Evolutionary conservation across 306 rosid genomes (phyloP).

Genomic region (Ochetophila trinervis): DNA sequence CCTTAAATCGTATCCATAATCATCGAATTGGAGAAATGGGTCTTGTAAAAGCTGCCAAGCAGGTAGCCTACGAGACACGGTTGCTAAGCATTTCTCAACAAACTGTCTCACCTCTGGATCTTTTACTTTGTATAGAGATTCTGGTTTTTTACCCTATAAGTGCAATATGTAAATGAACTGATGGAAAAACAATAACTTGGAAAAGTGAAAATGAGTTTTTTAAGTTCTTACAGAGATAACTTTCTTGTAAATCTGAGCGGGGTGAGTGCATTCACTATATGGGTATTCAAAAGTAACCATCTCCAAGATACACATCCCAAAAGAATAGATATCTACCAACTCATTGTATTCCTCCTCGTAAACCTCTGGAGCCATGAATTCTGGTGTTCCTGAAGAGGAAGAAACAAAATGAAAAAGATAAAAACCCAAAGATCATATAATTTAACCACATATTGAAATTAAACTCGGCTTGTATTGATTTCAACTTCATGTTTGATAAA

Average conservation of each 20-base stretch:
- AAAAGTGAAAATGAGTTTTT: slow-evolving; percentile 8
- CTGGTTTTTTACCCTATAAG: slow-evolving; percentile 81
- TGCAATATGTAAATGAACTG: slow-evolving; percentile 12
- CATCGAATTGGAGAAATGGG: slow-evolving; percentile 78
- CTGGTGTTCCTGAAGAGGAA: slow-evolving; percentile 80
- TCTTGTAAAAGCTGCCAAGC: slow-evolving; percentile 82
- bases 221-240: slow-evolving; percentile 64
- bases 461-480: background rate
- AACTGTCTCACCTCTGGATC: slow-evolving; percentile 71
- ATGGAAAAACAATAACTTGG: slow-evolving; percentile 10
- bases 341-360: slow-evolving; percentile 95
- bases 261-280: slow-evolving; percentile 88
- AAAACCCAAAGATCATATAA: background rate
- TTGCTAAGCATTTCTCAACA: slow-evolving; percentile 88
- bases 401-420: slow-evolving; percentile 2
- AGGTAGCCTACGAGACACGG: slow-evolving; percentile 70
- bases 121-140: slow-evolving; percentile 65
- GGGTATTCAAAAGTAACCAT: slow-evolving; percentile 98
- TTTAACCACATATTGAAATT: too few species aligned
- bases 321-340: slow-evolving; percentile 89
- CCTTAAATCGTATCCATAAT: slow-evolving; percentile 51
- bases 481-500: background rate
- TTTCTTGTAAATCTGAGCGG: slow-evolving; percentile 97
- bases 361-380: slow-evolving; percentile 98
- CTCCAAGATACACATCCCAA: slow-evolving; percentile 98